Base-by-base conservation (phyloP, 2,329 filamentous ascomycete species). In the Lecanicillium sp. region DNA sequence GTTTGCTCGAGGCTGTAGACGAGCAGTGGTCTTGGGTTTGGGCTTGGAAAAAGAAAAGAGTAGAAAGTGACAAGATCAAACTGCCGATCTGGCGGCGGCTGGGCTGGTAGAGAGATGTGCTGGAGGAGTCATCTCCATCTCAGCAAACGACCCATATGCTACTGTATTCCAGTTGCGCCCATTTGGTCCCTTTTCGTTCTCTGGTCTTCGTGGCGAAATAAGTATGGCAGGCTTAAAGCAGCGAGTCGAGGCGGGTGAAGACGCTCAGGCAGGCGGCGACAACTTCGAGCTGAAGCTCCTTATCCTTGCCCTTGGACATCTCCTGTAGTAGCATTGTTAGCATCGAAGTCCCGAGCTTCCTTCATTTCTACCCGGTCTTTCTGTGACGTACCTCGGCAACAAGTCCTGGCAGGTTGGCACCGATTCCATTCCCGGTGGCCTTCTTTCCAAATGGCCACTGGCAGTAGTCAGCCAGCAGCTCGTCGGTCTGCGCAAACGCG, bases 181-280 rank as follows among this genome's bases (percentile, higher is more conserved):
- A 22, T 11, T 31, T 14, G 4, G 17, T 20, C n/a, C 17, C 13
- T 15, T 14, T 18, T 31, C 13, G 29, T 33, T n/a, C 28, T 36
- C 40, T 29, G 29, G n/a, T 32, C n/a, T n/a, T n/a, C n/a, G n/a
- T n/a, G n/a, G n/a, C n/a, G n/a, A n/a, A n/a, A n/a, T n/a, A n/a
- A n/a, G n/a, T n/a, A n/a, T n/a, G n/a, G n/a, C n/a, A n/a, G 29
- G 37, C 44, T 68, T 77, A 98, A 60, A 98, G 81, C 45, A 98
- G 73, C 37, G 92, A 97, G 68, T 98, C 92, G 55, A 98, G 84
- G 58, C 90, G 80, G 48, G 92, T 98, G 63, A 98, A 98, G 55
- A 98, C 92, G 67, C 85, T 95, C 62, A 98, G 68, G 64, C 92
- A 97, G 50, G 92, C 92, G 37, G 92, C 89, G 39, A 98, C 87